Conservation (phyloP, 1,284 basidiomycete species). For the Takashimella tepidaria region DNA sequence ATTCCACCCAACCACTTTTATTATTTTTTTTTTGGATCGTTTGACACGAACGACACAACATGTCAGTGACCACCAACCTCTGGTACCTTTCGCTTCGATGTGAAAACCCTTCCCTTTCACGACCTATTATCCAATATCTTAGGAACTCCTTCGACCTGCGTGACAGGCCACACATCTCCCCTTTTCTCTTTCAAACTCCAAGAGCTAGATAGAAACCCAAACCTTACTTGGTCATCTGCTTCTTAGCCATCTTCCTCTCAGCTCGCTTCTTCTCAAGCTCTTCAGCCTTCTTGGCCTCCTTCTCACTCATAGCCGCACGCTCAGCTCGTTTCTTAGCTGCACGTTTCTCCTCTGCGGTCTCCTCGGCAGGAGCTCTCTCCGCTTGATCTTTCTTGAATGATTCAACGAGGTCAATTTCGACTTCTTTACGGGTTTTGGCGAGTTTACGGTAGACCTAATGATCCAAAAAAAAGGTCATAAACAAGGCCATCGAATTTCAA, state of each 20-base stretch:
- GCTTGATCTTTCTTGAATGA: constrained; percentile 53
- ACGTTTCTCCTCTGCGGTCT: constrained; percentile 56
- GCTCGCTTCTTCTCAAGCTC: constrained; percentile 43
- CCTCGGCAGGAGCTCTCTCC: constrained; percentile 57
- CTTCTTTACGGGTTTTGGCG: constrained; percentile 62
- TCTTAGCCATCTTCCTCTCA: constrained; percentile 39
- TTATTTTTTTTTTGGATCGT: too few species aligned
- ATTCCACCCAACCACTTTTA: too few species aligned
- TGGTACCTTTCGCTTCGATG: too few species aligned
- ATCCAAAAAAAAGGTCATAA: constrained; percentile 25
- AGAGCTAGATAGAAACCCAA: too few species aligned
- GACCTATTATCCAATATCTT: too few species aligned
- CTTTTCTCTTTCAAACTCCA: too few species aligned
- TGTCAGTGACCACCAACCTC: too few species aligned
- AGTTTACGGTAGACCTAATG: constrained; percentile 72
- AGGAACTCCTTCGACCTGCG: too few species aligned
- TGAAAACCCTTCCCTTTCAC: too few species aligned
- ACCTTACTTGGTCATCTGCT: constrained; percentile 19
- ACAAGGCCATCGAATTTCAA: too few species aligned
- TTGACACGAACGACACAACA: too few species aligned
- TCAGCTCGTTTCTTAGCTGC: constrained; percentile 69
- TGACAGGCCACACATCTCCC: too few species aligned
- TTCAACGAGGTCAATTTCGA: constrained; percentile 51
- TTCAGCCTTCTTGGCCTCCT: constrained; percentile 71
- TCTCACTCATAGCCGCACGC: constrained; percentile 65